These are phyloP conservation scores for Tilletia horrida DNA, from an alignment of 1,284 basidiomycete genomes.

Conservation along the genomic window DNA sequence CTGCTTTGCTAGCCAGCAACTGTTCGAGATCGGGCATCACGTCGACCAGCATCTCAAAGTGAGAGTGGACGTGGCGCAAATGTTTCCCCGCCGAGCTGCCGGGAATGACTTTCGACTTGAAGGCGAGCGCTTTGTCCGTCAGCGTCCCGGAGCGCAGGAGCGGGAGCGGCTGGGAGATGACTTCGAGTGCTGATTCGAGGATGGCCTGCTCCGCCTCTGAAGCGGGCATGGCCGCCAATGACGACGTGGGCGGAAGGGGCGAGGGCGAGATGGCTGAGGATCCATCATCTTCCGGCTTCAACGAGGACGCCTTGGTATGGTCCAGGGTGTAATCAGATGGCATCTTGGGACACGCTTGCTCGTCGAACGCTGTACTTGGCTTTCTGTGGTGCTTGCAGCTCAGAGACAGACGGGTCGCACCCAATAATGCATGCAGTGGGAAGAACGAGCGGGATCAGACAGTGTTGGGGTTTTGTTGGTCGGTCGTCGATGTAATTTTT, in stretches of 20 bases:
- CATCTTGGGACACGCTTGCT: background rate
- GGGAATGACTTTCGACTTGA: slow-evolving; percentile 32
- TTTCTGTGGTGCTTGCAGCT: too few species aligned
- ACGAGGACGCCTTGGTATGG: slow-evolving; percentile 12
- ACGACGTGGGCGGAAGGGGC: background rate
- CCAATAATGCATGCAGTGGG: too few species aligned
- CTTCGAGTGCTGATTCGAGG: slow-evolving; percentile 37
- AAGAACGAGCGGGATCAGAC: too few species aligned
- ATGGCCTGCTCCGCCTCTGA: slow-evolving; percentile 35
- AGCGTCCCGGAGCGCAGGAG: slow-evolving; percentile 32
- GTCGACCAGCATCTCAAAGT: slow-evolving; percentile 15
- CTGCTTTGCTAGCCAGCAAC: too few species aligned
- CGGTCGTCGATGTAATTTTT: too few species aligned
- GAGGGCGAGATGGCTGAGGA: background rate
- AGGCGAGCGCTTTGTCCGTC: slow-evolving; percentile 28
- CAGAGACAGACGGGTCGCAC: too few species aligned
- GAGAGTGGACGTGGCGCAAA: slow-evolving; percentile 30
- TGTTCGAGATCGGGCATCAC: background rate
- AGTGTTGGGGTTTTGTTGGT: too few species aligned
- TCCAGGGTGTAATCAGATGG: slow-evolving; percentile 8
- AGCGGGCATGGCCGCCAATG: background rate
- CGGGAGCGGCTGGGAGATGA: slow-evolving; percentile 38
- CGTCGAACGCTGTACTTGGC: background rate
- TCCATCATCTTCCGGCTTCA: background rate
- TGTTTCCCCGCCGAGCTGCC: slow-evolving; percentile 44